Evolutionary conservation across 2,329 filamentous ascomycete species (phyloP).

Genomic region (Beauveria sp.): DNA sequence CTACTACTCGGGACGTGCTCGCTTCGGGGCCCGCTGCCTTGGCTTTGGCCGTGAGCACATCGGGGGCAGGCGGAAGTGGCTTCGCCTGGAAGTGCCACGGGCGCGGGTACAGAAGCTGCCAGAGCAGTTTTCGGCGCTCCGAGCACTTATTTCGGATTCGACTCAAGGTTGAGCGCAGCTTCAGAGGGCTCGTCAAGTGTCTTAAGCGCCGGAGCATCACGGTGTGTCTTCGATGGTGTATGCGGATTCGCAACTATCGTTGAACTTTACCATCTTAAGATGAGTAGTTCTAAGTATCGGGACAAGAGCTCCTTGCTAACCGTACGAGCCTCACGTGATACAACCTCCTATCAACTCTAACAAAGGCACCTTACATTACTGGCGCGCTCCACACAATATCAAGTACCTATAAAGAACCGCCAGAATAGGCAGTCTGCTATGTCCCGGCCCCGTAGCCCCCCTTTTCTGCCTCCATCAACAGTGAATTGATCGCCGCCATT

Average conservation of each 20-base stretch:
- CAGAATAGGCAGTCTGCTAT: no score
- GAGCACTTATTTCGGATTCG: neutral
- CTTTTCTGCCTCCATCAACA: no score
- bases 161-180: neutral
- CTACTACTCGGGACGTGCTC: neutral
- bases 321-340: no score
- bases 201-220: neutral
- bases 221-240: neutral
- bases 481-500: no score
- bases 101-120: constrained; percentile 1
- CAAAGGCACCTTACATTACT: no score
- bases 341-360: no score
- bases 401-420: no score
- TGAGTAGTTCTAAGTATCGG: no score
- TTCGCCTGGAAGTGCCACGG: constrained; percentile 1
- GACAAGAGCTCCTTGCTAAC: no score
- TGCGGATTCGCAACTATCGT: neutral
- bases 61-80: neutral
- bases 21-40: neutral
- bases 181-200: neutral
- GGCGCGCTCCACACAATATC: no score
- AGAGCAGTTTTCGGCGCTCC: constrained; percentile 4
- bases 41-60: neutral
- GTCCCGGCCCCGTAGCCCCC: no score
- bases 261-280: no score